Evolutionary conservation across 805 yeast species (phyloP).

Genomic region (Ogataea neopini): DNA sequence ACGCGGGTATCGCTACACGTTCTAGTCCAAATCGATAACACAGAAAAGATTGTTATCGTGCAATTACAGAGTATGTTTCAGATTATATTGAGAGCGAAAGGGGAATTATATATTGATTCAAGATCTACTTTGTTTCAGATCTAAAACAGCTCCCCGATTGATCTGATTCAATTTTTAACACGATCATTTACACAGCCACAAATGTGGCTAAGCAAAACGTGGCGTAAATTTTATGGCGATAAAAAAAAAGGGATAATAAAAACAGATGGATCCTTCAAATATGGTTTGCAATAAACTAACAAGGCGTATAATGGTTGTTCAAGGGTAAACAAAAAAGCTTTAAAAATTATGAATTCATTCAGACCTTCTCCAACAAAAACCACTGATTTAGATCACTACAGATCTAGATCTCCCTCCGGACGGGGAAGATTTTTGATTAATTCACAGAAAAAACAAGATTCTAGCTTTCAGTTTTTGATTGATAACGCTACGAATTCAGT

Average conservation of each 20-base stretch:
- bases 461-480: slow-evolving; percentile 22
- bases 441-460: slow-evolving; percentile 19
- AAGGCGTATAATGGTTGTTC: slow-evolving; percentile 1
- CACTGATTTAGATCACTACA: slow-evolving; percentile 2
- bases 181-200: slow-evolving; percentile 13
- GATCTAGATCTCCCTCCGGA: slow-evolving; percentile 7
- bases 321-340: background rate
- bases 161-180: slow-evolving; percentile 19
- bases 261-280: background rate
- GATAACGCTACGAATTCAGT: slow-evolving; percentile 16
- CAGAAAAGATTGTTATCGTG: background rate
- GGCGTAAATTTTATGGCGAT: background rate
- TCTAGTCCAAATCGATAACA: background rate
- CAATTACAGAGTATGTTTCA: slow-evolving; percentile 1
- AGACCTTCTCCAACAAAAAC: slow-evolving; percentile 15
- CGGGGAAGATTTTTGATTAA: slow-evolving; percentile 12
- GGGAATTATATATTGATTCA: background rate
- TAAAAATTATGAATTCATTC: slow-evolving; percentile 13
- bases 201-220: background rate
- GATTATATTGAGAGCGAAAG: background rate
- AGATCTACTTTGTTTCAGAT: slow-evolving; percentile 14
- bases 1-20: background rate
- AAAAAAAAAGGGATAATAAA: background rate
- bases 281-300: background rate
- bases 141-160: slow-evolving; percentile 10